Evolutionary conservation across 768 basidiomycete species (phyloP), one percentile per base, ranked within the genome.

Genomic region (Paxillus rubicundulus): DNA sequence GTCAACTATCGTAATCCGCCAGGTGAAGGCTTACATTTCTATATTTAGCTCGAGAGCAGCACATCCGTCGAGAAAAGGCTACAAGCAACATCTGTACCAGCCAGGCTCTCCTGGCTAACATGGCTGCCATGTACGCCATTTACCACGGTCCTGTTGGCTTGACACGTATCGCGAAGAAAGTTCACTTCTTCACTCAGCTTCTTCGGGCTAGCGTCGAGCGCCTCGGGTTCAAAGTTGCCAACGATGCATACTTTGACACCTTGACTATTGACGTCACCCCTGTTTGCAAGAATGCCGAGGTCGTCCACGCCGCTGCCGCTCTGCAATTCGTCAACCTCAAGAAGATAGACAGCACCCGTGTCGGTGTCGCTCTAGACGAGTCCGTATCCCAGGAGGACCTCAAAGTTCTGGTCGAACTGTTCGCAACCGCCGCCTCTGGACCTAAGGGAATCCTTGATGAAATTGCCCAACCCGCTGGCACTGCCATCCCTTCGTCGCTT

Each of bases 1-100:
- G 87, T 75, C 18, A 20, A 17, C 43, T 28, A 40, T 33, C 37
- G 27, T 9, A 54, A 41, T 38, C 44, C 17, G 47, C 17, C 21
- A 39, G 53, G 47, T n/a, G 20, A 38, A 30, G n/a, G 49, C 51
- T 65, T 18, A 59, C 48, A 9, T 32, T 16, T 18, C 34, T 9
- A 42, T 44, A 16, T 53, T 49, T 47, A 96, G 92, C 95, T 52
- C 89, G 94, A 24, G 93, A 97, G 68, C 95, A 96, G 71, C 94
- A 97, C 64, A 97, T 98, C 57, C 88, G 96, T 53, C 89, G 96
- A 18, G 96, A 99, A 69, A 98, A 94, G 74, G 96, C 97, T 0
- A 99, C 97, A 4, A 94, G 91, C 65, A 98, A 98, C 66, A 97
- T 99, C 53, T 99, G 97, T 68, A 99, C 97, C 6, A 92, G 90